These are phyloP conservation scores for Sphenostylis stenocarpa DNA, from an alignment of 306 rosid species.

Conservation along the genomic window DNA sequence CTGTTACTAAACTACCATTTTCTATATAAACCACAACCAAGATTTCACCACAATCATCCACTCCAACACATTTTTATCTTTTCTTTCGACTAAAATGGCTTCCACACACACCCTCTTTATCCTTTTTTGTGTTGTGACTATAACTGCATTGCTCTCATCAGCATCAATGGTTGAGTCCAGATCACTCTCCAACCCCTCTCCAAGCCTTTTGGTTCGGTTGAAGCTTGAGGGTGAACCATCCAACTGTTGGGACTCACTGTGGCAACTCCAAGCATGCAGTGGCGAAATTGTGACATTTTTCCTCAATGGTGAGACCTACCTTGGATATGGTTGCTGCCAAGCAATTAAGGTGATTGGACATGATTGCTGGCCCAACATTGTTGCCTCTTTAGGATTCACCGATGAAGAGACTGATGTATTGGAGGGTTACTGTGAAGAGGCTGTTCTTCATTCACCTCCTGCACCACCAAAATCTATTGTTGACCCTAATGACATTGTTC, in stretches of 20 bases:
- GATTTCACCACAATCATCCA: neutral
- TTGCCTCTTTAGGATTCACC: conserved; percentile 8
- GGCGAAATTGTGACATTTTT: conserved; percentile 6
- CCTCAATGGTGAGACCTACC: conserved; percentile 4
- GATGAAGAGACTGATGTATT: neutral
- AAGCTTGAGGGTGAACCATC: conserved; percentile 12
- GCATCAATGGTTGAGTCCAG: neutral
- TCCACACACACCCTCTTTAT: neutral
- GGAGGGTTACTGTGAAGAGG: conserved; percentile 4
- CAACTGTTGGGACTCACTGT: conserved; percentile 9
- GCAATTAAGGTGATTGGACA: conserved; percentile 2
- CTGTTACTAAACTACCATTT: neutral
- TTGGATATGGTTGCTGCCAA: neutral
- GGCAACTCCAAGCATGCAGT: conserved; percentile 16
- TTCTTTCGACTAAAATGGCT: neutral
- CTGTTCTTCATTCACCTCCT: neutral
- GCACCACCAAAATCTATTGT: neutral
- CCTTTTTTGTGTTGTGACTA: neutral
- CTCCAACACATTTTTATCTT: neutral
- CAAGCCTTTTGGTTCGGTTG: neutral
- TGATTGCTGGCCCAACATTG: conserved; percentile 19
- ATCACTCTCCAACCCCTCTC: neutral
- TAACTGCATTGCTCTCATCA: neutral
- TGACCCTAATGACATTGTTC: neutral
- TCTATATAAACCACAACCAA: neutral